Evolutionary conservation across 164 flowering plant species (phyloP), one percentile per base, ranked within the genome.

Genomic region (Platanus orientalis): DNA sequence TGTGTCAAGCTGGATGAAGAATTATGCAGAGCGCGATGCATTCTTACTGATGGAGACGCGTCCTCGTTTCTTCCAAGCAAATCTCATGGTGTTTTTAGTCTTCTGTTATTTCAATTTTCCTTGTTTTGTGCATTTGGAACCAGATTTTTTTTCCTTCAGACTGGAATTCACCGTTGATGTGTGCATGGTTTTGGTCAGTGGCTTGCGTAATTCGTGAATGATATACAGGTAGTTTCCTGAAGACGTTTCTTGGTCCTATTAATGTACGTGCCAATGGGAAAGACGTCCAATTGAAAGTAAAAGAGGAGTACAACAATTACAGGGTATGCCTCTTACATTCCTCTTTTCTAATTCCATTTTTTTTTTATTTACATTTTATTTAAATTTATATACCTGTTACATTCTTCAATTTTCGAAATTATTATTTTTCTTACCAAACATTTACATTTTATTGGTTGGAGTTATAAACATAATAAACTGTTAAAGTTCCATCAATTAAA

Each of bases 251-350:
- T 29, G 99, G 99, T 51, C 99, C 99, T 36, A 83, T 89, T 20
- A 89, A 82, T 71, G 96, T 94, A 34, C 82, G 92, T n/a, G 96
- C 97, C 6, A 75, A 80, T 21, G 75, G 84, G 72, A 91, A 88
- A 69, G 97, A 94, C 48, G 79, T 91, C 27, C 95, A 88, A 63
- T 68, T 91, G 76, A 89, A 91, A 79, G 92, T 91, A 24, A 94
- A 94, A 69, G 95, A 94, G 79, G 99, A 94, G 70, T 94, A 94
- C 78, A 94, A 94, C 75, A 83, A 81, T 67, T 86, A 83, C 72
- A 86, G 85, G 70, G 99, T 94, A 79, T 28, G 84, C 34, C 20
- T 60, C 23, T 29, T 53, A 12, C 4, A 13, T 11, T 27, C 26
- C 27, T 21, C 57, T 32, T 42, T 50, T 14, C 14, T 24, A 26